Conservation (phyloP, 768 basidiomycete genomes). For the Mycena olivaceomarginata region DNA sequence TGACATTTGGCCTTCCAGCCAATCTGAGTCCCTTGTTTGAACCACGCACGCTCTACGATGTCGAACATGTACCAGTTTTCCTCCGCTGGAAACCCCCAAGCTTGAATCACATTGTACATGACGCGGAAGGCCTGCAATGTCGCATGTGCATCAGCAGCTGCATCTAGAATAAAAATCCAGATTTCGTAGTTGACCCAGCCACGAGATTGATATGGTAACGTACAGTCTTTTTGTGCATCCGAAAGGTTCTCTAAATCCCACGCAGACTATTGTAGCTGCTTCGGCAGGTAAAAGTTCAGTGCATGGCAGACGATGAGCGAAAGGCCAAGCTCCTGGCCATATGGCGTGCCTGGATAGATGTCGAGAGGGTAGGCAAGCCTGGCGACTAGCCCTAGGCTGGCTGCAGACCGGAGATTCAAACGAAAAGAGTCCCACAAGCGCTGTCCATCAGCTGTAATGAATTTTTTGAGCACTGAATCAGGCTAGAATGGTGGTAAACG, state of each 20-base stretch:
- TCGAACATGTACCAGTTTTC: not conserved
- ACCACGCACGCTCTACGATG: not conserved
- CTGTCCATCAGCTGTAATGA: not conserved
- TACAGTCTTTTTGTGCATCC: not conserved
- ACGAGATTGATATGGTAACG: no score
- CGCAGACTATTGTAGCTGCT: not conserved
- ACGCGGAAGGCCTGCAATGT: not conserved
- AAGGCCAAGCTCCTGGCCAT: not conserved
- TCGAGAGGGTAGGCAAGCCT: not conserved
- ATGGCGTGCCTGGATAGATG: not conserved
- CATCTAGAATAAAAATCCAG: not conserved
- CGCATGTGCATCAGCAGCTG: not conserved
- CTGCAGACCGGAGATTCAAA: not conserved
- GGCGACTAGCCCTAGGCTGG: not conserved
- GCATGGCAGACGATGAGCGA: not conserved
- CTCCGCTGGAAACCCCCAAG: not conserved
- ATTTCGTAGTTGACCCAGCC: not conserved
- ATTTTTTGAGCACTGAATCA: no score
- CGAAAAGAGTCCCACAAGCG: not conserved
- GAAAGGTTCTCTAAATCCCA: not conserved
- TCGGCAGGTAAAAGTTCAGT: not conserved
- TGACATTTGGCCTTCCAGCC: no score
- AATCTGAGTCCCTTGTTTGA: no score
- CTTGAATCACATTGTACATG: not conserved
- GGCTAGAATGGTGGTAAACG: no score